Percentiles rank a stretch among this genome's conserved stretches.
Evolutionary conservation across 192 early-diverging fungal species (phyloP).

Genomic region (Phlyctochytrium planicorne): DNA sequence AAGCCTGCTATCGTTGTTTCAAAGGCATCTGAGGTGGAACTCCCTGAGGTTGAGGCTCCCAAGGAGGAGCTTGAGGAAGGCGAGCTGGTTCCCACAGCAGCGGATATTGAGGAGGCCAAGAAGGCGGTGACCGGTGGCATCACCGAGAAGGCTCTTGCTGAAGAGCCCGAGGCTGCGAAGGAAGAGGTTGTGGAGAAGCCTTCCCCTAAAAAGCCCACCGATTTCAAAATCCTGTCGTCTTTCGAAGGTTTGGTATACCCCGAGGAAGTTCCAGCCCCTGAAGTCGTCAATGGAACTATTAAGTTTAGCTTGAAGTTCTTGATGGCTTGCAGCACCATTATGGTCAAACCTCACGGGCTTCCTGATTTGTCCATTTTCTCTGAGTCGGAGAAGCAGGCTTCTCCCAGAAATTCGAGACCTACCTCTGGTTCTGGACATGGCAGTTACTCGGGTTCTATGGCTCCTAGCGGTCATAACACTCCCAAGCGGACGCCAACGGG

Average conservation of each 20-base stretch:
- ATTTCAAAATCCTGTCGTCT: conserved; percentile 20
- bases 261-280: conserved; percentile 36
- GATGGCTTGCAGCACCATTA: conserved; percentile 68
- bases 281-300: conserved; percentile 47
- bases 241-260: conserved; percentile 55
- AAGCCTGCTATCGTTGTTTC: conserved; percentile 2
- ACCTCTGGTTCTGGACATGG: conserved; percentile 2
- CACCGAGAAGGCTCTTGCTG: neutral
- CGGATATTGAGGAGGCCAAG: neutral
- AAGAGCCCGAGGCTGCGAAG: conserved; percentile 11
- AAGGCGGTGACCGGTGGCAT: conserved; percentile 44
- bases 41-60: conserved; percentile 13
- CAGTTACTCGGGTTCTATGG: neutral
- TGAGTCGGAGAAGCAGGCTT: conserved; percentile 11
- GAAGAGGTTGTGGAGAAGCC: conserved; percentile 41
- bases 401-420: neutral
- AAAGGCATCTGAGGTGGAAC: conserved; percentile 25
- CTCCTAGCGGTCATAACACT: neutral
- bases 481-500: neutral
- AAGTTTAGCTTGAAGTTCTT: conserved; percentile 75
- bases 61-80: conserved; percentile 22
- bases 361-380: conserved; percentile 47
- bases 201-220: conserved; percentile 40
- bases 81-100: conserved; percentile 17
- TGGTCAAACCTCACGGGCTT: conserved; percentile 56